These are phyloP conservation scores for Davidsoniella neocaledoniae DNA, from an alignment of 2,329 filamentous ascomycete genomes.

Conservation along the genomic window DNA sequence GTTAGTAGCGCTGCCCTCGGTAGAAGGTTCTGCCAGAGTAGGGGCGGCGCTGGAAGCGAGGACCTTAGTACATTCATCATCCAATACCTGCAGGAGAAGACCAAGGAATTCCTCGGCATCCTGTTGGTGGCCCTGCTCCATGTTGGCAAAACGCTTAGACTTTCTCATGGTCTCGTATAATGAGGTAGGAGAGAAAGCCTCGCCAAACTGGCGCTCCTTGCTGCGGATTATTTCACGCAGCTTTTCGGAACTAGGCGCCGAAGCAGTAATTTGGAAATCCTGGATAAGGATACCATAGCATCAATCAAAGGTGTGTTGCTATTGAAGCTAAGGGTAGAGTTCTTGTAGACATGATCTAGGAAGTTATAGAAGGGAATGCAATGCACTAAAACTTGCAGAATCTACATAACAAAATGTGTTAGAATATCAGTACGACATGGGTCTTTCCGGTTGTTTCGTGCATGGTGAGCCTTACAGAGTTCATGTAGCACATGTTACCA, in stretches of 20 bases:
- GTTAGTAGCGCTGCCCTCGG: constrained; percentile 17
- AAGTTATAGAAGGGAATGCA: constrained; percentile 92
- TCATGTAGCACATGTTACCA: constrained; percentile 99
- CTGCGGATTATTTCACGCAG: constrained; percentile 59
- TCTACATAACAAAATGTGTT: constrained; percentile 32
- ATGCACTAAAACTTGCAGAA: constrained; percentile 88
- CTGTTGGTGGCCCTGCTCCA: constrained; percentile 80
- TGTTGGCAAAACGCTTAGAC: constrained; percentile 63
- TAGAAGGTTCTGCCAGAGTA: constrained; percentile 17
- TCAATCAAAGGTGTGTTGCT: constrained; percentile 87
- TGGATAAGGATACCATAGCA: constrained; percentile 91
- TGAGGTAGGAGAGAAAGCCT: constrained; percentile 82
- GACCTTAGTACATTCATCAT: constrained; percentile 75
- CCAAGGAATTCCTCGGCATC: constrained; percentile 95
- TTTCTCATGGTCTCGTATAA: constrained; percentile 86
- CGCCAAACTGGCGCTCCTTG: constrained; percentile 74
- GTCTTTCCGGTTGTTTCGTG: background rate
- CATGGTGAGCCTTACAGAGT: constrained; percentile 54
- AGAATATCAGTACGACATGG: constrained; percentile 16
- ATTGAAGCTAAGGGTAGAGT: constrained; percentile 80
- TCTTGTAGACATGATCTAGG: constrained; percentile 68
- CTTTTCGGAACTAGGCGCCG: constrained; percentile 57
- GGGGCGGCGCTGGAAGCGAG: constrained; percentile 38
- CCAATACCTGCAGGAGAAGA: constrained; percentile 78
- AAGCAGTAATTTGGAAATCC: constrained; percentile 75